Evolutionary conservation across 2,329 filamentous ascomycete genomes (phyloP).

Genomic region (Monilinia laxa): DNA sequence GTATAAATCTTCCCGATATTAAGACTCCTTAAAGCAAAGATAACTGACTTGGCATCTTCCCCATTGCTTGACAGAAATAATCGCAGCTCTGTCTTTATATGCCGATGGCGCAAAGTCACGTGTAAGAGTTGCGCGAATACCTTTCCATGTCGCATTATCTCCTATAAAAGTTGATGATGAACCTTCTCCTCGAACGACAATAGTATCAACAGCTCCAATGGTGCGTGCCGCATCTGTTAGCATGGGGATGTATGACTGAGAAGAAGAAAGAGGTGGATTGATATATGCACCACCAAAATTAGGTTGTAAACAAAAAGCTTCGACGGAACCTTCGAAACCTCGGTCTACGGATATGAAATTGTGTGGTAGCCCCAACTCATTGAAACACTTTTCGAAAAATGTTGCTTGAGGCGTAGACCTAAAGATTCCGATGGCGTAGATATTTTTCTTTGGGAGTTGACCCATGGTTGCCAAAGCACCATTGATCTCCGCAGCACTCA

Average conservation of each 20-base stretch:
- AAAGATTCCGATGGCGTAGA: slow-evolving; percentile 79
- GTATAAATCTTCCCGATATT: slow-evolving; percentile 79
- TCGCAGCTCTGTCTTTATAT: slow-evolving; percentile 71
- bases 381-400: slow-evolving; percentile 84
- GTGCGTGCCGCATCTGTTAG: slow-evolving; percentile 74
- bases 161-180: slow-evolving; percentile 61
- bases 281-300: slow-evolving; percentile 82
- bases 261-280: slow-evolving; percentile 64
- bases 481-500: slow-evolving; percentile 85
- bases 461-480: slow-evolving; percentile 74
- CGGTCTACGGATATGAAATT: slow-evolving; percentile 74
- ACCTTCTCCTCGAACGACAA: slow-evolving; percentile 59
- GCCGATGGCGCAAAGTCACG: slow-evolving; percentile 80
- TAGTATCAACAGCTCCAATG: slow-evolving; percentile 80
- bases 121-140: slow-evolving; percentile 77
- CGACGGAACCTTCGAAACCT: slow-evolving; percentile 64
- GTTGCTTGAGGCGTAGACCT: slow-evolving; percentile 69
- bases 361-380: slow-evolving; percentile 82
- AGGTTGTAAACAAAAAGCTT: slow-evolving; percentile 68
- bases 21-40: slow-evolving; percentile 76
- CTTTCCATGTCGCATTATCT: slow-evolving; percentile 84
- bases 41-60: slow-evolving; percentile 73
- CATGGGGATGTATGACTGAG: slow-evolving; percentile 59
- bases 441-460: slow-evolving; percentile 73
- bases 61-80: slow-evolving; percentile 72